Percentiles rank a stretch among this genome's conserved stretches.
These are phyloP conservation scores for Colletotrichum siamense DNA, from an alignment of 2,329 filamentous ascomycete species.

Conservation along the genomic window DNA sequence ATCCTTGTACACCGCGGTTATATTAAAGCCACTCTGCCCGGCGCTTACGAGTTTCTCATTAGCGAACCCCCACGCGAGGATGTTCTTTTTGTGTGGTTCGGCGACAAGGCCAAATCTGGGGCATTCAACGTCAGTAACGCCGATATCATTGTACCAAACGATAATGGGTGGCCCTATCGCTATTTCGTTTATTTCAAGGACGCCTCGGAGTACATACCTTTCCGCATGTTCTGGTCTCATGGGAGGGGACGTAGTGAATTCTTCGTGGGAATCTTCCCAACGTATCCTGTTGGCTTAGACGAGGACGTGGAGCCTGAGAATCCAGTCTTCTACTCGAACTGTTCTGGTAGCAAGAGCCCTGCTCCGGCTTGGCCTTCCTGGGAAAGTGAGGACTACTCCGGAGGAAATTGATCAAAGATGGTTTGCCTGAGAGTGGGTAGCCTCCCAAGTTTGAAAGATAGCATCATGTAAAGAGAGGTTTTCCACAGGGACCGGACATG, in stretches of 20 bases:
- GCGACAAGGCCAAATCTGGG: neutral
- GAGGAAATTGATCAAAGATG: neutral
- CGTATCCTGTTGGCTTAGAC: neutral
- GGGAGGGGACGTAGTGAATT: neutral
- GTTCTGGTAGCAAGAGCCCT: neutral
- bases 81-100: neutral
- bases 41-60: neutral
- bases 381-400: neutral
- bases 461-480: neutral
- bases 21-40: neutral
- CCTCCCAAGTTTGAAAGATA: neutral
- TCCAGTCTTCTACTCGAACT: neutral
- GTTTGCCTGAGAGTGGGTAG: neutral
- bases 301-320: neutral
- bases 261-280: neutral
- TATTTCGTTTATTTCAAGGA: neutral
- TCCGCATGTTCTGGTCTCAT: constrained; percentile 3
- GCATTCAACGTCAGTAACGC: neutral
- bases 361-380: neutral
- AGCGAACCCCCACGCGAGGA: neutral
- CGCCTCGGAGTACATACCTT: neutral
- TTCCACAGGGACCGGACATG: neutral
- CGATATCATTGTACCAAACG: neutral
- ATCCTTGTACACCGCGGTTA: constrained; percentile 4
- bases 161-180: neutral